phyloP scores from a whole-genome alignment of 23 red algal genomes.

The Cyanidioschyzon merolae region DNA sequence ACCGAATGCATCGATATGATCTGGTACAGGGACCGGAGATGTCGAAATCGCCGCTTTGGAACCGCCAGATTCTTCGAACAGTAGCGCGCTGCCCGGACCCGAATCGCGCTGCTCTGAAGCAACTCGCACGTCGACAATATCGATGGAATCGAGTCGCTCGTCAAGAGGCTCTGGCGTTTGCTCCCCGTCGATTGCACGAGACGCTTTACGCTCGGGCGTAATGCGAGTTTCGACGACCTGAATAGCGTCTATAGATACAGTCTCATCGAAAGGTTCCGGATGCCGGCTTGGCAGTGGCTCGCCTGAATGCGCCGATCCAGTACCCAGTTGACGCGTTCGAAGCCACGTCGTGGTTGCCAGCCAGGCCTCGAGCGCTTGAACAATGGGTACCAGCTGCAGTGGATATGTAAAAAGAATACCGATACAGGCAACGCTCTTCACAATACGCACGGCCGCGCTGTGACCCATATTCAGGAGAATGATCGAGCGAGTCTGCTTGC shows the following conservation, averaged over 20 bases:
- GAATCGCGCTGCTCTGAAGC: constrained; percentile 7
- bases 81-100: background rate
- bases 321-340: background rate
- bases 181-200: background rate
- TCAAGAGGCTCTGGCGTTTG: background rate
- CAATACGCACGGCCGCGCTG: constrained; percentile 37
- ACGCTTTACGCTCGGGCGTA: background rate
- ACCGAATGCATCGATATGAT: background rate
- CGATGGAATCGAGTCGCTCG: background rate
- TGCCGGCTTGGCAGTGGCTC: background rate
- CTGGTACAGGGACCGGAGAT: background rate
- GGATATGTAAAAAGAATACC: constrained; percentile 97
- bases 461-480: constrained; percentile 78
- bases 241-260: background rate
- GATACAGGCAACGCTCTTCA: constrained; percentile 59
- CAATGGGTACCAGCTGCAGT: constrained; percentile 81
- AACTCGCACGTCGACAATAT: background rate
- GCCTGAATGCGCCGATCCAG: background rate
- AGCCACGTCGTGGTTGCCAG: constrained; percentile 19
- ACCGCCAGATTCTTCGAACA: background rate
- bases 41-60: background rate
- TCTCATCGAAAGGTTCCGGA: background rate
- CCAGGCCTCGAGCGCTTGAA: constrained; percentile 58
- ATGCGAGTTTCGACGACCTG: background rate
- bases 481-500: constrained; percentile 54